phyloP scores from a whole-genome alignment of 1,139 yeast species.

The Pichia sp. region DNA sequence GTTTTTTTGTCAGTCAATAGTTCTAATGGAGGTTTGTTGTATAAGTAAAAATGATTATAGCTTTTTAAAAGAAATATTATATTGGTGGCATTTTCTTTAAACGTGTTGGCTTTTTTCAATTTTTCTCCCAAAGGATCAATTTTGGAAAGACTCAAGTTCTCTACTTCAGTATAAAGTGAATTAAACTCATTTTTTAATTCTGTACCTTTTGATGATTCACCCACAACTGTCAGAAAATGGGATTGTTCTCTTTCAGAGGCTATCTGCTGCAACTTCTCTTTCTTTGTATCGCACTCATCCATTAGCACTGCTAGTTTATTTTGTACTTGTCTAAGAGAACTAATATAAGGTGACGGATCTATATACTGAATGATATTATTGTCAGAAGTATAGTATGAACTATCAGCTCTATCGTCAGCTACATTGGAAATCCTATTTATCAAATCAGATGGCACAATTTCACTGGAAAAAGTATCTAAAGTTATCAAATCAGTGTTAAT shows the following conservation, averaged over 20 bases:
- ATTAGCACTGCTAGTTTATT: constrained; percentile 58
- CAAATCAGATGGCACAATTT: constrained; percentile 40
- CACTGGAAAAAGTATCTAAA: constrained; percentile 9
- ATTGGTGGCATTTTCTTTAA: constrained; percentile 67
- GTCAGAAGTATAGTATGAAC: constrained; percentile 6
- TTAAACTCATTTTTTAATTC: constrained; percentile 38
- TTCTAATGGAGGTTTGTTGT: constrained; percentile 52
- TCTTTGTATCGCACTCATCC: constrained; percentile 45
- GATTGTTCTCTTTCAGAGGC: constrained; percentile 57
- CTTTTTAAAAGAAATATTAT: constrained; percentile 71
- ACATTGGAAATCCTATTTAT: constrained; percentile 70
- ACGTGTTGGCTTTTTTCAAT: constrained; percentile 65
- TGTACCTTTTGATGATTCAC: constrained; percentile 40
- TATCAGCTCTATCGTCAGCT: constrained; percentile 24
- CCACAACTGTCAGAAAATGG: constrained; percentile 61
- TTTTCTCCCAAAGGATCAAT: constrained; percentile 73
- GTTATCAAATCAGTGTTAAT: constrained; percentile 6
- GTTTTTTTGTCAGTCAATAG: constrained; percentile 33
- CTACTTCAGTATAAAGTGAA: constrained; percentile 51
- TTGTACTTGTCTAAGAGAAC: constrained; percentile 84
- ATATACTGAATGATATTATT: constrained; percentile 32
- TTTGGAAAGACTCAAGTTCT: constrained; percentile 45
- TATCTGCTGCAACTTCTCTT: constrained; percentile 42
- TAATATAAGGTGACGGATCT: constrained; percentile 91
- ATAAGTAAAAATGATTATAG: constrained; percentile 65